Conservation (phyloP, 306 rosid genomes). For the Quercus bicolor region DNA sequence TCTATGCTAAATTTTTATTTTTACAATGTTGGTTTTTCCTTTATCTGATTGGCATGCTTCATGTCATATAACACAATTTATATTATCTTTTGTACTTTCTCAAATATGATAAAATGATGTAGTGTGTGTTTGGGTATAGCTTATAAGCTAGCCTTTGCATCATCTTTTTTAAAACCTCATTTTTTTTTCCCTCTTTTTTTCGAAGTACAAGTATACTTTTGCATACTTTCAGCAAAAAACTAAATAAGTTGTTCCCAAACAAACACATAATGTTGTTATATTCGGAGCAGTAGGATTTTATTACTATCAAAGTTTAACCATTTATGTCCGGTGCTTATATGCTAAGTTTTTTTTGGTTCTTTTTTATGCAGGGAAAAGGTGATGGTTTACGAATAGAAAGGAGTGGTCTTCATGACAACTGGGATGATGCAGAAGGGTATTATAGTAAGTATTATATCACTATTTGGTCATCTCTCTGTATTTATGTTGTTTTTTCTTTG, state of each 20-base stretch:
- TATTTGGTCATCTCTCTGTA: background rate
- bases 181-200: no score
- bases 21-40: background rate
- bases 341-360: background rate
- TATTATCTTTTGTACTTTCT: background rate
- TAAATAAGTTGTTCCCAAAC: no score
- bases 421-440: slow-evolving; percentile 99
- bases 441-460: slow-evolving; percentile 61
- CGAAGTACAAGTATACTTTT: no score
- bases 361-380: slow-evolving; percentile 62
- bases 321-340: background rate
- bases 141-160: no score
- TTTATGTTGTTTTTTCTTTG: background rate
- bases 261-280: no score
- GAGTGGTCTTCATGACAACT: slow-evolving; percentile 85
- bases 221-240: no score
- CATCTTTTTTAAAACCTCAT: no score
- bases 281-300: background rate
- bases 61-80: background rate
- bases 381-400: slow-evolving; percentile 72
- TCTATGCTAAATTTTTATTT: background rate
- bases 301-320: background rate
- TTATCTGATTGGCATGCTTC: background rate
- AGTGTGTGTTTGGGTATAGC: no score
- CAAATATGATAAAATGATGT: no score